Conservation (phyloP, 2,329 filamentous ascomycete genomes). For the Pseudocercospora vitis region DNA sequence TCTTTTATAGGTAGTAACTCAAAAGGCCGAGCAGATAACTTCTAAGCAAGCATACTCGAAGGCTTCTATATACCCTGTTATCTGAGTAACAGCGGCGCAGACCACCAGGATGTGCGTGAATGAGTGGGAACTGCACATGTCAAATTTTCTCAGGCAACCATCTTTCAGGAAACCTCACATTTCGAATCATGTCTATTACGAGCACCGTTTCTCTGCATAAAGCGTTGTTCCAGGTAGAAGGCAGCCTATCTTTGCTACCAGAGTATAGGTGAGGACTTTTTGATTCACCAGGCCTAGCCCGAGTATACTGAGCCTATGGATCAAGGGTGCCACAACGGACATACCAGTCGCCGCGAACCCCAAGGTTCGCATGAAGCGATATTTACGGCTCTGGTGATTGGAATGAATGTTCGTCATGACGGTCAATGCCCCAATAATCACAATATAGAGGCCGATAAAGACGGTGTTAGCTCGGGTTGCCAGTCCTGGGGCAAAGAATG, state of each 20-base stretch:
- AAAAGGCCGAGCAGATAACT: too few relatives aligned
- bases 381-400: slow-evolving; percentile 75
- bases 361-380: slow-evolving; percentile 77
- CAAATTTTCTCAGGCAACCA: background rate
- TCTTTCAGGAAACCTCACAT: background rate
- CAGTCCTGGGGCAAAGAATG: background rate
- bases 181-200: too few relatives aligned
- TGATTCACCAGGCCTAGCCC: slow-evolving; percentile 65
- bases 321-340: slow-evolving; percentile 76
- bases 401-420: slow-evolving; percentile 65
- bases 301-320: slow-evolving; percentile 72
- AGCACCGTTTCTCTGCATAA: too few relatives aligned
- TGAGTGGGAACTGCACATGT: background rate
- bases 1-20: too few relatives aligned
- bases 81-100: background rate
- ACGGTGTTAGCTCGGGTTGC: too few relatives aligned
- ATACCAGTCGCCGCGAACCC: slow-evolving; percentile 88
- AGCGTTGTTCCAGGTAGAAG: background rate
- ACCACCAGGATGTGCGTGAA: background rate
- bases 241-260: background rate
- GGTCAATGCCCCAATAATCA: background rate
- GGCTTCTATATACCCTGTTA: background rate
- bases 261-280: slow-evolving; percentile 38
- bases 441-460: background rate
- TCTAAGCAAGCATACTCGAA: background rate